Evolutionary conservation across 306 rosid species (phyloP).

Genomic region (Trifolium dubium): DNA sequence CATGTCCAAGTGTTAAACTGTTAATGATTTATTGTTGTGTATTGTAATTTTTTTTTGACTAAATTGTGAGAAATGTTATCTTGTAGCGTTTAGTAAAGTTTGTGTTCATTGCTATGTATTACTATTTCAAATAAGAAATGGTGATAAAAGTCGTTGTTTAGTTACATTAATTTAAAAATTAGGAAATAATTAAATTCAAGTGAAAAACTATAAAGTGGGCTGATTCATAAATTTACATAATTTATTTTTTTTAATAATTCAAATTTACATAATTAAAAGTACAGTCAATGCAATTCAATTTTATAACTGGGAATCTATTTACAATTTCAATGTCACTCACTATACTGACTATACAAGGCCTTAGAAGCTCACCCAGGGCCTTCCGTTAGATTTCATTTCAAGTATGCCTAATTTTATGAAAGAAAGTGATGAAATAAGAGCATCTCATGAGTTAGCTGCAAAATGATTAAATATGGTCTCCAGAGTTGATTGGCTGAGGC

Average conservation of each 20-base stretch:
- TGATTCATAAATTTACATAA: not conserved
- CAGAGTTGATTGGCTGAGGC: slow-evolving; percentile 89
- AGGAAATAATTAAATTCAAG: not conserved
- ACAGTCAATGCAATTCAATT: not conserved
- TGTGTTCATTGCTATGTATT: not conserved
- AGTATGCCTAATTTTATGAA: slow-evolving; percentile 3
- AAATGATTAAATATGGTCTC: slow-evolving; percentile 94
- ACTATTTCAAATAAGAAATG: not conserved
- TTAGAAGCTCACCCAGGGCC: slow-evolving; percentile 1
- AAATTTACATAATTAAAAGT: not conserved
- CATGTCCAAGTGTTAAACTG: not conserved
- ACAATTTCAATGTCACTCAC: slow-evolving; percentile 42
- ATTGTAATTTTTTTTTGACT: not conserved
- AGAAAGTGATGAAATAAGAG: slow-evolving; percentile 8
- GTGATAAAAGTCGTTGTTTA: not conserved
- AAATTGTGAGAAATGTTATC: not conserved
- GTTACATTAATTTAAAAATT: not conserved
- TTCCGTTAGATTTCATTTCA: slow-evolving; percentile 16
- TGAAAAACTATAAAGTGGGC: not conserved
- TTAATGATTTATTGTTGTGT: not conserved
- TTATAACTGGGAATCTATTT: slow-evolving; percentile 38
- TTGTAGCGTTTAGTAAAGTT: not conserved
- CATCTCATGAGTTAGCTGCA: slow-evolving; percentile 71
- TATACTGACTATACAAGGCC: slow-evolving; percentile 37
- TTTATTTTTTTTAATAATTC: too few species aligned